A percentile compares a stretch with the other conserved stretches of the same genome.
These are phyloP conservation scores for Psilocybe cubensis DNA, from an alignment of 768 basidiomycete genomes.

Conservation along the genomic window DNA sequence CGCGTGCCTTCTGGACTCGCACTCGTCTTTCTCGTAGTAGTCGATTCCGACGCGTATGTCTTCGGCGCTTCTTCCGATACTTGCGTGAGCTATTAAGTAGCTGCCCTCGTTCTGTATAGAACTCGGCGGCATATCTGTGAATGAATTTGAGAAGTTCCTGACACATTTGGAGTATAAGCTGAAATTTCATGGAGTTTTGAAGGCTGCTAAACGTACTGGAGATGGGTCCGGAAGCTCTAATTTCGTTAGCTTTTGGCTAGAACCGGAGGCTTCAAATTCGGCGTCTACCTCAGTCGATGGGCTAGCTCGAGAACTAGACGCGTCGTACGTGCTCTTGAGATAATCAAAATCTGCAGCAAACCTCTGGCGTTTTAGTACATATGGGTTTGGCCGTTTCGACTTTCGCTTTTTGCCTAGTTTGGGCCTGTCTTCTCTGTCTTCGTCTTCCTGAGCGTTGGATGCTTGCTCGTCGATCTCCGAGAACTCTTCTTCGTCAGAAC, in stretches of 20 bases:
- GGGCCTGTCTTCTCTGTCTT: slow-evolving; percentile 16
- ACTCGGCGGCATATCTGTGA: slow-evolving; percentile 48
- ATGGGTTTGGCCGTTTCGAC: slow-evolving; percentile 28
- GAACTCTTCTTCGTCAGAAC: slow-evolving; percentile 18
- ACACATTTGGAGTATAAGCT: background rate
- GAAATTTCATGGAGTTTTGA: too few relatives aligned
- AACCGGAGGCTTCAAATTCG: background rate
- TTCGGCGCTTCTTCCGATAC: slow-evolving; percentile 47
- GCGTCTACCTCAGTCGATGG: background rate
- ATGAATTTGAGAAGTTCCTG: slow-evolving; percentile 56
- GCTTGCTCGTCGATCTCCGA: slow-evolving; percentile 20
- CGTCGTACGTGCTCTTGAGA: slow-evolving; percentile 26
- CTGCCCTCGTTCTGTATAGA: slow-evolving; percentile 67
- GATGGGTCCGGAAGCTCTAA: slow-evolving; percentile 41
- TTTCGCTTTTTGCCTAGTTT: slow-evolving; percentile 25
- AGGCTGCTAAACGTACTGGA: slow-evolving; percentile 13
- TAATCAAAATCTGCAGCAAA: slow-evolving; percentile 59
- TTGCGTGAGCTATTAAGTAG: slow-evolving; percentile 53
- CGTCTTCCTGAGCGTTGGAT: slow-evolving; percentile 22
- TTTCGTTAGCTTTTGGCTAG: background rate
- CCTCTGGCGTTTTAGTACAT: slow-evolving; percentile 32
- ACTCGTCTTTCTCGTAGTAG: background rate
- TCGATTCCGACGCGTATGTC: slow-evolving; percentile 18
- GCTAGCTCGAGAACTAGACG: background rate
- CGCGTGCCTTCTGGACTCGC: slow-evolving; percentile 11